Base-by-base conservation (phyloP, 2,329 filamentous ascomycete genomes). In the Calonectria hawksworthii region DNA sequence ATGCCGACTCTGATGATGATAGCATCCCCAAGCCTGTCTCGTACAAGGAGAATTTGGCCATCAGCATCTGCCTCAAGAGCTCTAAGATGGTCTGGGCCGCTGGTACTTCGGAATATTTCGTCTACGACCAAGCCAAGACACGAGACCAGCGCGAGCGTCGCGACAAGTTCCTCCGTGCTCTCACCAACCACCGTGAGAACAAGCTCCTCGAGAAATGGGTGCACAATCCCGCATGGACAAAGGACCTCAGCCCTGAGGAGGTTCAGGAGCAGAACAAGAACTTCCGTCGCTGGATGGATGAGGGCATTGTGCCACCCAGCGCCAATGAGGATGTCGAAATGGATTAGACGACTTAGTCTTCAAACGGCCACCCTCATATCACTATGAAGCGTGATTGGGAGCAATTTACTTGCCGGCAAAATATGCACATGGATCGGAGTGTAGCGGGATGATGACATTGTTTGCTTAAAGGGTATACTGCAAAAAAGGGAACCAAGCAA, bases 171-270 rank as follows among this genome's bases (percentile, higher is more conserved):
- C 84, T 94, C 87, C 90, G 90, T 83, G 84, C 85, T 8, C 79
- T 87, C 18, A 85, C 83, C 64, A 91, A 93, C 74, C 91, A 94
- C 85, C 94, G 95, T 30, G 90, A 94, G 76, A 88, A 88, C 79
- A 94, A 92, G 83, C 87, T 96, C 82, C 90, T 91, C 76, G 94
- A 97, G 89, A 97, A 96, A 89, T 88, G 95, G 84, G 92, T 98
- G 76, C 93, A 93, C 86, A 94, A 96, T 89, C 93, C 93, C 74
- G 91, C 94, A 76, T 96, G 96, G 86, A 89, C 98, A 84, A 92
- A 95, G 85, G 94, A 95, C 70, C 88, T 95, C 85, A 94, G 93
- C 83, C 94, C 95, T 85, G 94, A 94, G 78, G 91, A 94, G 80
- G 92, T 94, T n/a, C 89, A 94, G 82, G 91, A 93, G 84, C 92